Percentiles rank a stretch among this genome's conserved stretches.
These are phyloP conservation scores for Aureobasidium sp. DNA, from an alignment of 2,329 filamentous ascomycete species.

Conservation along the genomic window DNA sequence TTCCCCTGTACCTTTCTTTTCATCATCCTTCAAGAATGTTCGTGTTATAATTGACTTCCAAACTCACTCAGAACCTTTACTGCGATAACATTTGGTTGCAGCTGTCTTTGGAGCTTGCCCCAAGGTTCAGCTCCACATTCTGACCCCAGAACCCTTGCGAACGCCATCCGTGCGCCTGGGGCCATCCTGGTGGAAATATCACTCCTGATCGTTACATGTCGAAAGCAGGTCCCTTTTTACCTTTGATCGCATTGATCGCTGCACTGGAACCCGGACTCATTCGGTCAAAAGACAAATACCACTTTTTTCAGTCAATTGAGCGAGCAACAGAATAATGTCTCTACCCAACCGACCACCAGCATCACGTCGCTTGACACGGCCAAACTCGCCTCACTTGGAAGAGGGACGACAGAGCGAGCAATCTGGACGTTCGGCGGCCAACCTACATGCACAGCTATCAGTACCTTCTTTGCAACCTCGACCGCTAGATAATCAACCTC, in stretches of 20 bases:
- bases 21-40: background rate
- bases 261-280: background rate
- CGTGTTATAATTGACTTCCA: background rate
- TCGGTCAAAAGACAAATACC: background rate
- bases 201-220: background rate
- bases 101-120: background rate
- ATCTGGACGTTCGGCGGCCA: slow-evolving; percentile 24
- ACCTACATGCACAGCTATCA: slow-evolving; percentile 25
- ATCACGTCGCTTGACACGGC: slow-evolving; percentile 1
- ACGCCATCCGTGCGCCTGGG: background rate
- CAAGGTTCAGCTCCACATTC: background rate
- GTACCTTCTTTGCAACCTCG: slow-evolving; percentile 25
- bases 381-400: background rate
- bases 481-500: slow-evolving; percentile 15
- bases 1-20: background rate
- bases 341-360: background rate
- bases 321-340: background rate
- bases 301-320: background rate
- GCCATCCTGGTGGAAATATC: background rate
- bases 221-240: background rate
- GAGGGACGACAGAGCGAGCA: slow-evolving; percentile 17
- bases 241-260: background rate
- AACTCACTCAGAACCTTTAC: background rate
- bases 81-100: background rate
- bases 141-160: background rate